phyloP scores from a whole-genome alignment of 768 basidiomycete genomes.

The Cystobasidium ongulense region DNA sequence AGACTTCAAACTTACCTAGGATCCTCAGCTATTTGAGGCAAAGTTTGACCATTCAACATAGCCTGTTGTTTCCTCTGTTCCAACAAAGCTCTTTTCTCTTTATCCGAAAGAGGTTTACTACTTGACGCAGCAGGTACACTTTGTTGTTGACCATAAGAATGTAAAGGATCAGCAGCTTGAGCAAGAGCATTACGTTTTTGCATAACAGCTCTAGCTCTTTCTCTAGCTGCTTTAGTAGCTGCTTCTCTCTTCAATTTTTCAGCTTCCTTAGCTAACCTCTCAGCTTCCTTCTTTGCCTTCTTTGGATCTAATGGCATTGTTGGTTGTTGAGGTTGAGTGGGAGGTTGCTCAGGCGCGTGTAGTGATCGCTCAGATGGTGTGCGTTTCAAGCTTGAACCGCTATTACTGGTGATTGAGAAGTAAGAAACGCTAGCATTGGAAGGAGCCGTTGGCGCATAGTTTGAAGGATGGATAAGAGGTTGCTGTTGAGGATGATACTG shows the following conservation, averaged over 20 bases:
- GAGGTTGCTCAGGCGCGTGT: conserved; percentile 30
- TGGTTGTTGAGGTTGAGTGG: conserved; percentile 22
- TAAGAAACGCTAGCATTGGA: background rate
- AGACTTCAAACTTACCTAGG: conserved; percentile 14
- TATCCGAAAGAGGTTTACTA: conserved; percentile 17
- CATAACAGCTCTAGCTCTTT: conserved; percentile 49
- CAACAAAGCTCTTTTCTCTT: conserved; percentile 32
- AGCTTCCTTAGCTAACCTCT: conserved; percentile 41
- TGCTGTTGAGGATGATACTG: conserved; percentile 28
- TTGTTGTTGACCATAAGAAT: conserved; percentile 35
- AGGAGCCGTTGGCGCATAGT: conserved; percentile 10
- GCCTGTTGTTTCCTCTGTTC: conserved; percentile 34
- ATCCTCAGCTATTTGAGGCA: conserved; percentile 41
- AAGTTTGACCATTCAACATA: conserved; percentile 10
- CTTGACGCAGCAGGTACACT: background rate
- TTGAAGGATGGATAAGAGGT: conserved; percentile 13
- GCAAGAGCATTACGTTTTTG: conserved; percentile 46
- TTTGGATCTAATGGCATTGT: conserved; percentile 44
- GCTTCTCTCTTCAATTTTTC: conserved; percentile 47
- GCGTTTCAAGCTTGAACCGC: conserved; percentile 37
- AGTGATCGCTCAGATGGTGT: conserved; percentile 43
- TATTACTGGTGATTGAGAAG: background rate
- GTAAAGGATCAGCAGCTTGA: conserved; percentile 40
- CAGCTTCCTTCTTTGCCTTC: conserved; percentile 48
- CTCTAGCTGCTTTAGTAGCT: conserved; percentile 45